phyloP scores from a whole-genome alignment of 441 rosid genomes.

The Erodium texanum region DNA sequence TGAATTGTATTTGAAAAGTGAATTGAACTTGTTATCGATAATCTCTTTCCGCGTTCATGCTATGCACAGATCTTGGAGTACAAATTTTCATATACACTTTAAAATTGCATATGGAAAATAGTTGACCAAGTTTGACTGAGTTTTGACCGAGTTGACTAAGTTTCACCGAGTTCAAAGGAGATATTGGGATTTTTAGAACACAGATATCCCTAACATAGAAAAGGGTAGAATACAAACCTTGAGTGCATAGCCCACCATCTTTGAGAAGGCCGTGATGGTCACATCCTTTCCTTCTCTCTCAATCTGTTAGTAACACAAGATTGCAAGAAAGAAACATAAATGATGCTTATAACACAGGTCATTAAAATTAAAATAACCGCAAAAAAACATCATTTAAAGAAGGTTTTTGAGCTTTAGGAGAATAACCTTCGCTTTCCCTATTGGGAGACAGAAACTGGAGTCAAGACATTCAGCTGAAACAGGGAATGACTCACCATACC shows the following conservation, averaged over 20 bases:
- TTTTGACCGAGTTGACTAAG: too few species aligned
- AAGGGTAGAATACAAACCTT: constrained; percentile 34
- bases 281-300: constrained; percentile 96
- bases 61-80: too few species aligned
- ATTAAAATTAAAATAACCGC: constrained; percentile 14
- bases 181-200: too few species aligned
- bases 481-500: constrained; percentile 92
- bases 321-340: neutral
- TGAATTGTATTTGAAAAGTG: too few species aligned
- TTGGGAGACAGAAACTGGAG: constrained; percentile 92
- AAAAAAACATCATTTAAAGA: constrained; percentile 1
- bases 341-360: neutral
- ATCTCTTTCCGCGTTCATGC: too few species aligned
- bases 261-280: constrained; percentile 77
- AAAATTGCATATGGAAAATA: too few species aligned
- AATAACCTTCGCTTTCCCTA: constrained; percentile 87
- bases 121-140: too few species aligned
- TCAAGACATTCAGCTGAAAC: constrained; percentile 83
- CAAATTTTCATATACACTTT: too few species aligned
- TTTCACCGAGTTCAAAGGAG: too few species aligned
- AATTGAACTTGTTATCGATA: too few species aligned
- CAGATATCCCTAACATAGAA: neutral
- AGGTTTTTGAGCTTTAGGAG: neutral
- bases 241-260: constrained; percentile 81
- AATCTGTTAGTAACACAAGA: constrained; percentile 35